Base-by-base conservation (phyloP, 176 grass and related monocot genomes). In the Eragrostis curvula region DNA sequence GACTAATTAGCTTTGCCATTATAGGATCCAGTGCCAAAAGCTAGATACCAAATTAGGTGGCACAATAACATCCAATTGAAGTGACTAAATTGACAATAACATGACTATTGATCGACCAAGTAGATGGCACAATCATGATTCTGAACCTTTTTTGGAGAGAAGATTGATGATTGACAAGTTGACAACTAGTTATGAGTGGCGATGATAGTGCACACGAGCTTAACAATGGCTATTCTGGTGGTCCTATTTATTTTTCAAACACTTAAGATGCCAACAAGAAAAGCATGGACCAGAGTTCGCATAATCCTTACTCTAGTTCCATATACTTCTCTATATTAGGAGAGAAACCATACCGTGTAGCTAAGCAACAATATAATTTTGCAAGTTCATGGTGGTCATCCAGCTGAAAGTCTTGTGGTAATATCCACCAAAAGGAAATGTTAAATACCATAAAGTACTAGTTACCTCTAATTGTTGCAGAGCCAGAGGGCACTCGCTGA, bases 401-500 rank as follows among this genome's bases (percentile, higher is more conserved):
- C 43, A 30, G 49, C 46, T 47, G 42, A 13, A 63, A 30, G 20
- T 48, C 3, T 21, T 6, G 15, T 7, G 17, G 7, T 16, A 17
- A 58, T 23, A 9, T 25, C 39, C 23, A 9, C 13, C 44, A 47
- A 78, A 77, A 44, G 23, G 23, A 78, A 58, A 32, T 65, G 27
- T 5, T 12, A 16, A 9, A 15, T 15, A 27, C n/a, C 21, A n/a
- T 1, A 2, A 74, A n/a, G 25, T 53, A 55, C 47, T 47, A 68
- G 16, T 28, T 85, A 96, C 97, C 89, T 96, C 89, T 0, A 99
- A 50, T 29, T 99, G 93, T 10, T 88, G 82, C 32, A 99, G 89
- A 76, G 97, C 93, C 32, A 90, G 79, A 53, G 93, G 89, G 82
- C 91, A 96, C 48, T 99, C 97, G 68, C 92, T 91, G 74, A 99